Evolutionary conservation across 2,329 filamentous ascomycete species (phyloP).

Genomic region (Penicillium capsulatum): DNA sequence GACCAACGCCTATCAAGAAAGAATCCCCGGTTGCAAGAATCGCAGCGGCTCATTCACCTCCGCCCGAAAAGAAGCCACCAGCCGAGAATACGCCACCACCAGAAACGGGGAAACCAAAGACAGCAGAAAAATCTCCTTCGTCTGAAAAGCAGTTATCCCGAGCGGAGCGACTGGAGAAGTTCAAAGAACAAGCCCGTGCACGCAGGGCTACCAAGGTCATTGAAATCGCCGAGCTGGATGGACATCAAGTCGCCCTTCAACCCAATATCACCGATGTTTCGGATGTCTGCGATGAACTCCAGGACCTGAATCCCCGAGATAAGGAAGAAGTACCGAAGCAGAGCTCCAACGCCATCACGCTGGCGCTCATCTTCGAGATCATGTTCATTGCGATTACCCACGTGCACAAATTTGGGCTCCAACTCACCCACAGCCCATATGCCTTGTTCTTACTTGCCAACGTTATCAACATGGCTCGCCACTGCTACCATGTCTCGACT

Average conservation of each 20-base stretch:
- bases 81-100: not conserved
- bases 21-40: slow-evolving; percentile 2
- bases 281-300: slow-evolving; percentile 17
- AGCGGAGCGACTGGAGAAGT: slow-evolving; percentile 14
- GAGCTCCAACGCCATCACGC: slow-evolving; percentile 18
- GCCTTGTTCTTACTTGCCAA: slow-evolving; percentile 23
- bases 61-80: slow-evolving; percentile 1
- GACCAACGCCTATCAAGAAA: slow-evolving; percentile 9
- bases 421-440: slow-evolving; percentile 23
- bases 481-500: slow-evolving; percentile 29
- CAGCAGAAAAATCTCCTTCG: slow-evolving; percentile 1
- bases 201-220: slow-evolving; percentile 15
- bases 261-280: slow-evolving; percentile 21
- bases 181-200: slow-evolving; percentile 17
- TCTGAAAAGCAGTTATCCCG: slow-evolving; percentile 4
- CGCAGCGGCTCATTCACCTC: not conserved
- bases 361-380: slow-evolving; percentile 31
- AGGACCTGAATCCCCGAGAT: slow-evolving; percentile 12
- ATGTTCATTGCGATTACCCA: slow-evolving; percentile 27
- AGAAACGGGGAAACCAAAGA: not conserved
- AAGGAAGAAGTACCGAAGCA: slow-evolving; percentile 13
- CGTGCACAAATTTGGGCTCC: slow-evolving; percentile 22
- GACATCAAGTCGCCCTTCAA: slow-evolving; percentile 28
- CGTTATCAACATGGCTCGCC: slow-evolving; percentile 29
- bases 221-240: slow-evolving; percentile 37